phyloP scores from a whole-genome alignment of 441 rosid genomes.

The Dalechampia spathulata region DNA sequence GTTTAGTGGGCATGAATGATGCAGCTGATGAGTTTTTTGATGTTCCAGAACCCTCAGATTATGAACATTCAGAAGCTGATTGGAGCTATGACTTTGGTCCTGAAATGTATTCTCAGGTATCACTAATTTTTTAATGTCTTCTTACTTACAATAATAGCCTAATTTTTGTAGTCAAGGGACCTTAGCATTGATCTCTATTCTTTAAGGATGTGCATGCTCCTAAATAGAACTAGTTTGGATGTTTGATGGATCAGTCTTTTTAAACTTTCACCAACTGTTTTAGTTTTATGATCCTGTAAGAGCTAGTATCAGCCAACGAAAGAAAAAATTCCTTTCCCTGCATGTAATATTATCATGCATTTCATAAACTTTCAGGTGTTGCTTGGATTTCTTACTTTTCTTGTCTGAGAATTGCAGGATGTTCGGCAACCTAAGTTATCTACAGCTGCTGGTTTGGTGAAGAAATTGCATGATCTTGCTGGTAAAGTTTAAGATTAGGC shows the following conservation, averaged over 20 bases:
- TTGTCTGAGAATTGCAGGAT: conserved; percentile 42
- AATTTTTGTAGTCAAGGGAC: conserved; percentile 10
- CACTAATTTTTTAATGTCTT: not conserved
- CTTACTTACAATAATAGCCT: conserved; percentile 6
- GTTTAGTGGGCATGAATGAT: conserved; percentile 76
- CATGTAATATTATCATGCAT: not conserved
- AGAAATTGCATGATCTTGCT: conserved; percentile 86
- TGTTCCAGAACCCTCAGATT: conserved; percentile 73
- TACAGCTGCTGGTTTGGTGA: conserved; percentile 76
- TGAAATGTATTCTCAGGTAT: conserved; percentile 63
- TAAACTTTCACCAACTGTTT: too few species aligned
- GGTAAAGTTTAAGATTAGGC: conserved; percentile 36
- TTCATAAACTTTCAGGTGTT: not conserved
- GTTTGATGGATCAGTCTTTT: too few species aligned
- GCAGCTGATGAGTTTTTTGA: conserved; percentile 90
- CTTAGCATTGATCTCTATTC: conserved; percentile 1
- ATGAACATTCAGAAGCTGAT: conserved; percentile 47
- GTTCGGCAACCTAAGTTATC: conserved; percentile 58
- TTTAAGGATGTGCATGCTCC: too few species aligned
- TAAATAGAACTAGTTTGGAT: not conserved
- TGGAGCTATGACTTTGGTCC: conserved; percentile 73
- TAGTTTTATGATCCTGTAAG: too few species aligned
- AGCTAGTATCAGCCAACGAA: too few species aligned
- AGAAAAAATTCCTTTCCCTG: not conserved
- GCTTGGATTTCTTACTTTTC: conserved; percentile 13